phyloP scores from a whole-genome alignment of 2,329 filamentous ascomycete genomes.

The Penicillium sp. region DNA sequence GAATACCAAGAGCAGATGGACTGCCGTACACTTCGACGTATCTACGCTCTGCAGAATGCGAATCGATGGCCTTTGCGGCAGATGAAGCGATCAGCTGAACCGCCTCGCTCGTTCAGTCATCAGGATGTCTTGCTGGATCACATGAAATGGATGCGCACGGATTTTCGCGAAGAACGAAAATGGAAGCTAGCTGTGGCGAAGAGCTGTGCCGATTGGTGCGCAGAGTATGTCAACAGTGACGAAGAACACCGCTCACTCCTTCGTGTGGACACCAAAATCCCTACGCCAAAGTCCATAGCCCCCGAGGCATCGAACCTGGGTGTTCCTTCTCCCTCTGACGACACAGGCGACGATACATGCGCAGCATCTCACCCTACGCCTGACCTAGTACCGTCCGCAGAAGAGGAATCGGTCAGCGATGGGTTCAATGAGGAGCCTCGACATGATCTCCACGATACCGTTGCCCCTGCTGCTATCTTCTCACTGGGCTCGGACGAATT shows the following conservation, averaged over 20 bases:
- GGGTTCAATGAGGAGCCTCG: conserved; percentile 49
- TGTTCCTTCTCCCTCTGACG: conserved; percentile 35
- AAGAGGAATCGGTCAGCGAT: conserved; percentile 59
- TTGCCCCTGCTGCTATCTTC: conserved; percentile 76
- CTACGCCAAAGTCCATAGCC: conserved; percentile 27
- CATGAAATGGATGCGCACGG: conserved; percentile 97
- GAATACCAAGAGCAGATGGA: conserved; percentile 85
- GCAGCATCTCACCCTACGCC: conserved; percentile 59
- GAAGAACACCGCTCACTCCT: conserved; percentile 65
- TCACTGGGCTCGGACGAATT: conserved; percentile 79
- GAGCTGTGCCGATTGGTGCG: conserved; percentile 79
- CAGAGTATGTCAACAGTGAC: conserved; percentile 72
- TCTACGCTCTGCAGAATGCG: conserved; percentile 87
- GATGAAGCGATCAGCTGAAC: conserved; percentile 80
- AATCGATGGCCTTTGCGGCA: conserved; percentile 94
- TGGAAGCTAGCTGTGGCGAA: conserved; percentile 85
- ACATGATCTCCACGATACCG: conserved; percentile 44
- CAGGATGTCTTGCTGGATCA: conserved; percentile 86
- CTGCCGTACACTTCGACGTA: conserved; percentile 78
- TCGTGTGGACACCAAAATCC: conserved; percentile 60
- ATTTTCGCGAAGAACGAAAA: conserved; percentile 90
- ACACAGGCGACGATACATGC: conserved; percentile 34
- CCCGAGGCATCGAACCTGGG: conserved; percentile 31
- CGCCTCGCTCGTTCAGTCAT: conserved; percentile 72
- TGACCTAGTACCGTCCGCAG: conserved; percentile 66